Evolutionary conservation across 2,329 filamentous ascomycete genomes (phyloP).

Genomic region (Fonsecaea monophora): DNA sequence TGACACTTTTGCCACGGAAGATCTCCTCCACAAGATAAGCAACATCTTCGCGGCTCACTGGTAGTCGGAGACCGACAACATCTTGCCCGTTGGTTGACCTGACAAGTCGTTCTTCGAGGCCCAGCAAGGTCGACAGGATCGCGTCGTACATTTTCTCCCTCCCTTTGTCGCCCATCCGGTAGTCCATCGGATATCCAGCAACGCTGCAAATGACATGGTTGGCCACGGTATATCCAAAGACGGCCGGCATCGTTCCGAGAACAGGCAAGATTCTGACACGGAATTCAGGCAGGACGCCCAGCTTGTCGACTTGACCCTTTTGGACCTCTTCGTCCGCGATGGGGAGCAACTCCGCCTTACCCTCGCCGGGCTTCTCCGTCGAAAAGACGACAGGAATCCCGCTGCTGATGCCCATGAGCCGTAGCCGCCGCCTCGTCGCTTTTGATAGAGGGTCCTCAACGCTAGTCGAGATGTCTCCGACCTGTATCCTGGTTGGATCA

Average conservation of each 20-base stretch:
- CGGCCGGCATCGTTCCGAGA: constrained; percentile 93
- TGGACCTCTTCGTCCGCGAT: constrained; percentile 85
- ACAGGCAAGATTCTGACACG: constrained; percentile 94
- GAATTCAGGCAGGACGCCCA: constrained; percentile 90
- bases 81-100: constrained; percentile 55
- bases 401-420: constrained; percentile 75
- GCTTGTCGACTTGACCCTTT: constrained; percentile 83
- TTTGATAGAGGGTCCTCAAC: constrained; percentile 89
- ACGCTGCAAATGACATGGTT: constrained; percentile 91
- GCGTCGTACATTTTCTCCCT: constrained; percentile 92
- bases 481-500: constrained; percentile 79
- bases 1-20: constrained; percentile 78
- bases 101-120: constrained; percentile 77
- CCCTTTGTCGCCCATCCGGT: constrained; percentile 80
- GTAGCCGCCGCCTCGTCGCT: constrained; percentile 79
- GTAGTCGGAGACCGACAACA: constrained; percentile 76
- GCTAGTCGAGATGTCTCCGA: constrained; percentile 88
- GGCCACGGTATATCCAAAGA: constrained; percentile 89
- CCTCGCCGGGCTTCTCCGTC: constrained; percentile 85
- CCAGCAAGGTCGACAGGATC: constrained; percentile 76
- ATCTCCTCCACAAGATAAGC: constrained; percentile 90
- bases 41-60: constrained; percentile 79
- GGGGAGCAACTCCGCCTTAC: constrained; percentile 88
- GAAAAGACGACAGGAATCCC: constrained; percentile 94
- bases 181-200: constrained; percentile 76